Evolutionary conservation across 768 basidiomycete genomes (phyloP), one percentile per base, ranked within the genome.

Genomic region (Terana coerulea): DNA sequence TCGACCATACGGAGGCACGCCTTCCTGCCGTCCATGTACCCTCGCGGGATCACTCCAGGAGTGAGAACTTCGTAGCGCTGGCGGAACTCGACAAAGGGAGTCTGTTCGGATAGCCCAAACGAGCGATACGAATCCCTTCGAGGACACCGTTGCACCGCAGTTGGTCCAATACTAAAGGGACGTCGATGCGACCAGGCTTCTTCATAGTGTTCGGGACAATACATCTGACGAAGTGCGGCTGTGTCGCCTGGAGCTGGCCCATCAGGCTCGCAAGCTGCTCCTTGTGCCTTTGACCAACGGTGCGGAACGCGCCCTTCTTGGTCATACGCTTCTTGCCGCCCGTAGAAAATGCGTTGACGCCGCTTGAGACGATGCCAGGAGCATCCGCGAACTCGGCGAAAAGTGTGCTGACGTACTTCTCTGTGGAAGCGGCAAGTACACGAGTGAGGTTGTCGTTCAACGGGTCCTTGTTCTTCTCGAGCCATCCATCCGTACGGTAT

Each of bases 401-500:
- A 19, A 99, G 79, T 10, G 75, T 67, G 1, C 90, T 83, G 33
- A 98, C 80, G 62, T 90, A 93, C 33, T 80, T 78, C 62, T 97
- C 89, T 2, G 83, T 76, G 4, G 95, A 95, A 8, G 80, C 75
- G 1, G 91, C 84, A 2, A 98, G 77, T 31, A 98, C 85, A 19
- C 91, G 83, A 0, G 92, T 91, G 47, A 98, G 78, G 65, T 97
- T 94, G 67, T 98, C 95, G 64, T 98, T 98, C 52, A 99, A 73
- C 0, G 97, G 97, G 61, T 99, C 97, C 71, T 97, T 97, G 77
- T 99, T 99, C 84, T 98, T 99, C 74, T 95, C 95, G 59, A 99
- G 73, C 97, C 97, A 99, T 14, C 94, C 91, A 33, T 91, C 86
- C 2, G 94, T 98, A 25, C 87, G 81, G 62, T 99, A 99, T 61